Base-by-base conservation (phyloP, 2,329 filamentous ascomycete species). In the Ophiosphaerella herpotricha region DNA sequence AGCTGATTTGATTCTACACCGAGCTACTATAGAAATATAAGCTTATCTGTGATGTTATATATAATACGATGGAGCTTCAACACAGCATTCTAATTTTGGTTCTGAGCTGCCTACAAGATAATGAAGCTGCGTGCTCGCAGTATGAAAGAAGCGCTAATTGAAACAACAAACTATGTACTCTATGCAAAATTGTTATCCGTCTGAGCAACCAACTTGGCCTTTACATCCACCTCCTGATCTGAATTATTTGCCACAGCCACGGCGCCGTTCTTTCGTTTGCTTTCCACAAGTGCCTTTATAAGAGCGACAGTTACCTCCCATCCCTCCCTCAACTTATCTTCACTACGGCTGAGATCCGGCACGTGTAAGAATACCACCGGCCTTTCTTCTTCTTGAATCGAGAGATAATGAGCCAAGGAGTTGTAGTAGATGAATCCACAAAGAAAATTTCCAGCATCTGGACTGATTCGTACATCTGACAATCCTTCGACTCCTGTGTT, bases 351-450 rank as follows among this genome's bases (percentile, higher is more conserved):
- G 49, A 73, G 38, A 55, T 74, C 64, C 1, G 71, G 71, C 0
- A 73, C 70, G 43, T 74, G 71, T 43, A 74, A 34, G 44, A 74
- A 74, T 2, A 56, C 55, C 8, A 74, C 70, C 2, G 70, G 70
- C n/a, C 55, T 50, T 32, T 67, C 58, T 0, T 57, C 55, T 7
- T 60, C 46, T 9, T 56, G 53, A 14, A 63, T 44, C 4, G 41
- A 29, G 23, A 58, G 65, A 34, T 62, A 72, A 33, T 68, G 63
- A 31, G 68, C 68, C 7, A 74, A 48, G 8, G 63, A 66, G 36
- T 69, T 70, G 24, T 63, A 72, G 52, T 74, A 73, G 5, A 70
- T 70, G 43, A 74, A 73, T 0, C 69, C 71, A 13, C 71, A 74
- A 47, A 74, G 29, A 41, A 72, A 73, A 26, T 73, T 73, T 3